A percentile compares a stretch with the other conserved stretches of the same genome.
Conservation (phyloP, 2,329 filamentous ascomycete genomes). For the Ophidiomyces ophidiicola region DNA sequence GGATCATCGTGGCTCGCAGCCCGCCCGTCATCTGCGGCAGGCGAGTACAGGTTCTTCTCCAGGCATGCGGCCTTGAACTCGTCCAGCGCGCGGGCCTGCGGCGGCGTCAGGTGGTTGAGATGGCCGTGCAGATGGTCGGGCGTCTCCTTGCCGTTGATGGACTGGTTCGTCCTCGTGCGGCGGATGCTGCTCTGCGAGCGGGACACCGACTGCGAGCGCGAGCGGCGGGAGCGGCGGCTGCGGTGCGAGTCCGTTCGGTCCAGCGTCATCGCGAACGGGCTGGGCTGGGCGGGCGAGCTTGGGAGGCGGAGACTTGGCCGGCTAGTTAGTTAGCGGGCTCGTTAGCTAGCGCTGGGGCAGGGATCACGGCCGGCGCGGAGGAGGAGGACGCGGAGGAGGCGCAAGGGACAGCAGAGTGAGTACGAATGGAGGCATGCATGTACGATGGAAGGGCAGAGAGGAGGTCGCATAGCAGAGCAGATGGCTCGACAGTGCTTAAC, state of each 20-base stretch:
- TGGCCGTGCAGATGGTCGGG: constrained; percentile 44
- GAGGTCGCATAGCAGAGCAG: too few species aligned
- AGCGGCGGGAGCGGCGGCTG: constrained; percentile 6
- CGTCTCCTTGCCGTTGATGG: constrained; percentile 3
- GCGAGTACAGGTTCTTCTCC: constrained; percentile 46
- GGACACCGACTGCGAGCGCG: constrained; percentile 1
- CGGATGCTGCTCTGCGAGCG: neutral
- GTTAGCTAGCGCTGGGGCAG: too few species aligned
- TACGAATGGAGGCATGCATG: too few species aligned
- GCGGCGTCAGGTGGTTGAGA: constrained; percentile 58
- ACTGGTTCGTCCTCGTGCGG: constrained; percentile 8
- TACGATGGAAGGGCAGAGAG: too few species aligned
- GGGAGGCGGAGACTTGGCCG: neutral
- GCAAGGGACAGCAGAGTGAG: too few species aligned
- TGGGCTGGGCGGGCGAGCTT: neutral
- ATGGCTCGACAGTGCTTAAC: too few species aligned
- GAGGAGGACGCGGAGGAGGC: neutral
- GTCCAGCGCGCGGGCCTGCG: constrained; percentile 54
- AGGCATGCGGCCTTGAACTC: constrained; percentile 60
- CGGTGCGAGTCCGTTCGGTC: constrained; percentile 8
- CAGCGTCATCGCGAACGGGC: constrained; percentile 11
- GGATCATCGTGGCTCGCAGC: constrained; percentile 37
- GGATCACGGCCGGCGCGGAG: too few species aligned
- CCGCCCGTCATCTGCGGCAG: constrained; percentile 21
- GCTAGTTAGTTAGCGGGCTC: neutral